A percentile compares a stretch with the other conserved stretches of the same genome.
These are phyloP conservation scores for Hypoxylon sp. DNA, from an alignment of 2,329 filamentous ascomycete genomes.

Conservation along the genomic window DNA sequence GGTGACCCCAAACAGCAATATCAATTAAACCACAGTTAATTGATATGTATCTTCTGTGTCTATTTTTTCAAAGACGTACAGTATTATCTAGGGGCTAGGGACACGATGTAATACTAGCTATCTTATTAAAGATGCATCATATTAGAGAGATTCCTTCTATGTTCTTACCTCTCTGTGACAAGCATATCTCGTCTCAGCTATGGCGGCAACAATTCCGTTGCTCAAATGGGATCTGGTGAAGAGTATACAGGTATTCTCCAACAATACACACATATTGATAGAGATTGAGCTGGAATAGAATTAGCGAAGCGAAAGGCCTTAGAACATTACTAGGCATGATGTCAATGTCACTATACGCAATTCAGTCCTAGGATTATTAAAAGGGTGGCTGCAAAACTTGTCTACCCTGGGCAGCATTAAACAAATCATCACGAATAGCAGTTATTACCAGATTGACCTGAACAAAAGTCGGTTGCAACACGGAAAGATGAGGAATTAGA, in stretches of 20 bases:
- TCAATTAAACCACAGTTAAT: not conserved
- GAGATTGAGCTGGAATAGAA: not conserved
- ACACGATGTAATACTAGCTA: too few relatives aligned
- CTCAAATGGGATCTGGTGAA: not conserved
- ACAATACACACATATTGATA: not conserved
- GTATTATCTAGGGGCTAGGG: too few relatives aligned
- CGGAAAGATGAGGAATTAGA: conserved; percentile 17
- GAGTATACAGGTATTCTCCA: not conserved
- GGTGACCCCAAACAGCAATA: not conserved
- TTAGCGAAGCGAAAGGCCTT: not conserved
- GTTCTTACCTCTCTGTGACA: too few relatives aligned
- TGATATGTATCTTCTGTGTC: too few relatives aligned
- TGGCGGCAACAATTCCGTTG: not conserved
- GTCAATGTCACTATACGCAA: not conserved
- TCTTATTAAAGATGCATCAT: too few relatives aligned
- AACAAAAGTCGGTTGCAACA: not conserved
- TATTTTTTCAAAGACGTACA: too few relatives aligned
- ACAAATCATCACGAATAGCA: not conserved
- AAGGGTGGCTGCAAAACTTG: not conserved
- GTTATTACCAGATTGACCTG: not conserved
- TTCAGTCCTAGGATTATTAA: not conserved
- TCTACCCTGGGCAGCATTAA: not conserved
- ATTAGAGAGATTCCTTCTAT: too few relatives aligned
- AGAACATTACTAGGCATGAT: not conserved
- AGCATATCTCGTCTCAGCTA: too few relatives aligned